Evolutionary conservation across 2,329 filamentous ascomycete species (phyloP), one percentile per base, ranked within the genome.

Genomic region (Fragosphaeria purpurea): DNA sequence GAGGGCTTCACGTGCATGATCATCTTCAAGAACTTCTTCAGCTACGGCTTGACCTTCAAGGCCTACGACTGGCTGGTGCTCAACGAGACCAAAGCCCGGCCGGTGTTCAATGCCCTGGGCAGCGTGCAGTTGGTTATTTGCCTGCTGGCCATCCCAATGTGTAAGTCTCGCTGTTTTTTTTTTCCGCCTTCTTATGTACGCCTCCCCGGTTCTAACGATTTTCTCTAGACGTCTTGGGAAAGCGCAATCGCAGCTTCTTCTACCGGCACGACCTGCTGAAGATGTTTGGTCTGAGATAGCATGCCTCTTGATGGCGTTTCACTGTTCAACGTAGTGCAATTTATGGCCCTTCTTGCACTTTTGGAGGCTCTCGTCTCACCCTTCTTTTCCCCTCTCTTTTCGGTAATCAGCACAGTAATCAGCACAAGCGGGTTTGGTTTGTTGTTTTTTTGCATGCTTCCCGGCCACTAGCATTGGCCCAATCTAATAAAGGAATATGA

Each of bases 21-120:
- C 56, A 83, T 95, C 49, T 95, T 96, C 74, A 96, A 96, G 69
- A 95, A 96, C 67, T 77, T 96, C 55, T 95, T 96, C 70, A 86
- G 83, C 55, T 96, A 94, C 60, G 80, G 82, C 6, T 71, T 96
- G 50, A 95, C 90, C 0, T 94, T 83, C 64, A 85, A 80, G 58
- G 88, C 88, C 1, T 95, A 88, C 60, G 74, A 89, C 51, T 96
- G 91, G 90, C 74, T 95, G 32, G 74, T 85, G 8, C 57, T 69
- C 1, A 80, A 80, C 2, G 79, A 83, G n/a, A 77, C 80, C 53
- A 73, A 76, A 44, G 64, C 66, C 5, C 71, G 70, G 32, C 64
- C 62, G 4, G 59, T 68, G 0, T 91, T 96, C 67, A 75, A 85
- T 49, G 75, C 79, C 22, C 76, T 95, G 44, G 83, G 80, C 2